These are phyloP conservation scores for Globisporangium splendens DNA, from an alignment of 352 stramenopile genomes.

Conservation along the genomic window DNA sequence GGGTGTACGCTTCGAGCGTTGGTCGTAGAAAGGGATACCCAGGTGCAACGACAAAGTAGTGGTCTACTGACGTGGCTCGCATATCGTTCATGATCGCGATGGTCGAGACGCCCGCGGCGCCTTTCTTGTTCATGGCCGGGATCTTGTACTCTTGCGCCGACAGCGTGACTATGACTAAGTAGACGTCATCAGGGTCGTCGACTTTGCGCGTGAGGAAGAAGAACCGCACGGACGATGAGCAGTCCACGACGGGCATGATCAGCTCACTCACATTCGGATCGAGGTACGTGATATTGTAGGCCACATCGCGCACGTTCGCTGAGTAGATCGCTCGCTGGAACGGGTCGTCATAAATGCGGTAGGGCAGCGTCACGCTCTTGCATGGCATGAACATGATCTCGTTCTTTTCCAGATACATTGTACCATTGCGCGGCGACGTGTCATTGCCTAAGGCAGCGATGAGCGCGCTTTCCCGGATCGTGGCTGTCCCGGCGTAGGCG, in stretches of 20 bases:
- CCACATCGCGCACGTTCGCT: slow-evolving; percentile 3
- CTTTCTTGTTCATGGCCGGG: slow-evolving; percentile 2
- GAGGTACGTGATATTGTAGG: slow-evolving; percentile 16
- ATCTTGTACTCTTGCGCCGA: slow-evolving; percentile 20
- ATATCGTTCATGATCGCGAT: slow-evolving; percentile 20
- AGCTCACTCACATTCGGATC: slow-evolving; percentile 3
- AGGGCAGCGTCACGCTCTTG: background rate
- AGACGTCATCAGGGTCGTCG: slow-evolving; percentile 13
- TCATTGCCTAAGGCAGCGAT: slow-evolving; percentile 3
- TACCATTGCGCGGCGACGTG: slow-evolving; percentile 4
- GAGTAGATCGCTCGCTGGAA: slow-evolving; percentile 12
- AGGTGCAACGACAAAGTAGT: slow-evolving; percentile 12
- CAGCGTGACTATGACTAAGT: slow-evolving; percentile 14
- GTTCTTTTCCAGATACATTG: slow-evolving; percentile 14
- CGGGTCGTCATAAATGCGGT: slow-evolving; percentile 8
- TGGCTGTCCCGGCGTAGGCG: background rate
- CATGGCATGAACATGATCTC: slow-evolving; percentile 4
- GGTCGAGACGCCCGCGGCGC: slow-evolving; percentile 6
- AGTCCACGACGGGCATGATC: slow-evolving; percentile 10
- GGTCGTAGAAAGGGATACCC: slow-evolving; percentile 14
- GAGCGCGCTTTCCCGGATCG: slow-evolving; percentile 9
- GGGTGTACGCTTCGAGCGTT: slow-evolving; percentile 10
- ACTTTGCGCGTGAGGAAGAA: slow-evolving; percentile 18
- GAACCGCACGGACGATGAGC: background rate
- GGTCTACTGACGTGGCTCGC: background rate